These are phyloP conservation scores for Trypanosoma scelopori DNA, from an alignment of 208 protist species.

Conservation along the genomic window DNA sequence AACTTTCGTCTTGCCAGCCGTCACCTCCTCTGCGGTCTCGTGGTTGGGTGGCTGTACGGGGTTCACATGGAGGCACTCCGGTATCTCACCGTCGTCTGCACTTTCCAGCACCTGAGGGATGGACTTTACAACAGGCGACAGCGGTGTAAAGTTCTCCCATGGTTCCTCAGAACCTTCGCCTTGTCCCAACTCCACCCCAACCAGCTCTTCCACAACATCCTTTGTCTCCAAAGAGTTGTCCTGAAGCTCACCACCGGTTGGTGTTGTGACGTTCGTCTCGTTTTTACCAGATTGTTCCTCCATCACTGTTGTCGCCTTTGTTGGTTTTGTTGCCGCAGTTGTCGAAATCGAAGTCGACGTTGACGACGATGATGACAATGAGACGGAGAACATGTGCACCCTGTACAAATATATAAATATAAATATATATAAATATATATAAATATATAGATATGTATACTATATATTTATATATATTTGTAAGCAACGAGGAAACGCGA, in stretches of 20 bases:
- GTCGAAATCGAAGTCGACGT: too few species aligned
- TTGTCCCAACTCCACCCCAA: background rate
- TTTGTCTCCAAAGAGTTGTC: background rate
- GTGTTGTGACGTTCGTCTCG: background rate
- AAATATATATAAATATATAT: too few species aligned
- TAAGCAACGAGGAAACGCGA: too few species aligned
- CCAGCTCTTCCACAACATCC: background rate
- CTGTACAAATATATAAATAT: too few species aligned
- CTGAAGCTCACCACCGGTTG: background rate
- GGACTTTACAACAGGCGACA: too few species aligned
- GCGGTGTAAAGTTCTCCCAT: too few species aligned
- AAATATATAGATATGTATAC: too few species aligned
- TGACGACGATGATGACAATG: background rate
- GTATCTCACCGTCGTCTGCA: too few species aligned
- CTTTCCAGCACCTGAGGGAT: too few species aligned
- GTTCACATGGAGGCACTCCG: too few species aligned
- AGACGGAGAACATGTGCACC: background rate
- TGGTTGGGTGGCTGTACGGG: background rate
- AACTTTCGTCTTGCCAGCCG: background rate
- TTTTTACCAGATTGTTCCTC: too few species aligned
- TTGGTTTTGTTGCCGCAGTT: constrained; percentile 3
- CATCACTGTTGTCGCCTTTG: constrained; percentile 13
- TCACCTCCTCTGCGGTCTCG: background rate
- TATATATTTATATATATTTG: too few species aligned
- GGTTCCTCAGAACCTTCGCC: background rate